Percentiles rank a stretch among this genome's conserved stretches.
Conservation (phyloP, 345 rosid species). For the Eucalyptus erythrocorys region DNA sequence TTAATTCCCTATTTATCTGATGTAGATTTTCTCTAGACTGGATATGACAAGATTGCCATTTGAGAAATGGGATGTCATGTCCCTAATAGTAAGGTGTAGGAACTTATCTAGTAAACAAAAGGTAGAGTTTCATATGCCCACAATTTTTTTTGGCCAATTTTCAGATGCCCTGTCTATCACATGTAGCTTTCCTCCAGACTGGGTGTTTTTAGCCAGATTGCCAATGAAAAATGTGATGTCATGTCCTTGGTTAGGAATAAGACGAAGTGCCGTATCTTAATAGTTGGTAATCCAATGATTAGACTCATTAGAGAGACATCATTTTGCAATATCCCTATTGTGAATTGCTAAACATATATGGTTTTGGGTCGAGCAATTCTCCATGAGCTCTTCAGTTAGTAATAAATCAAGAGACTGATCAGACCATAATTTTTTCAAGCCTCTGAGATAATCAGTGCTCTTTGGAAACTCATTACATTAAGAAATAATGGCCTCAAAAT, state of each 20-base stretch:
- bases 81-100: not conserved
- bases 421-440: not conserved
- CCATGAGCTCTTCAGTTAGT: not conserved
- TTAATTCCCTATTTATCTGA: no score
- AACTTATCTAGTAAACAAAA: not conserved
- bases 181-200: not conserved
- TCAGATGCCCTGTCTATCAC: not conserved
- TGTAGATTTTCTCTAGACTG: no score
- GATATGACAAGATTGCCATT: no score
- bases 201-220: not conserved
- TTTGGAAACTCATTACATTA: not conserved
- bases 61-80: no score
- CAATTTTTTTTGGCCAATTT: not conserved
- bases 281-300: not conserved
- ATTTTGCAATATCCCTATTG: not conserved
- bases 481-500: not conserved
- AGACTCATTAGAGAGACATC: not conserved
- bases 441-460: not conserved
- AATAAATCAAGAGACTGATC: not conserved
- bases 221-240: not conserved
- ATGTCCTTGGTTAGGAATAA: not conserved
- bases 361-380: not conserved
- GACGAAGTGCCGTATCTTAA: accelerated
- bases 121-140: not conserved
- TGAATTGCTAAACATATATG: not conserved